Conservation (phyloP, 768 basidiomycete species). For the Gautieria morchelliformis region DNA sequence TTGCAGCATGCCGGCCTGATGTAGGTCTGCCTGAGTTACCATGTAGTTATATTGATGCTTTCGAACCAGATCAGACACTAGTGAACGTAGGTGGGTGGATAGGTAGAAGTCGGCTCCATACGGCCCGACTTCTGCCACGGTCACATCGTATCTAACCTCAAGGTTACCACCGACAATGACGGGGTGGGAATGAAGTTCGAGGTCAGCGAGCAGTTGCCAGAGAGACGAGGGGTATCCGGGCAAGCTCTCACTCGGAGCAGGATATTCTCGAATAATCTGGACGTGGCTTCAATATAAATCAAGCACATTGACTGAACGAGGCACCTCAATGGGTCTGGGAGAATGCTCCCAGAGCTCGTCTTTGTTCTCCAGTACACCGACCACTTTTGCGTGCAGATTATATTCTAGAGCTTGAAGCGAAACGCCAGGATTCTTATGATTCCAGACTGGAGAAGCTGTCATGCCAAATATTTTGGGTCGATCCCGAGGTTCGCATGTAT, state of each 20-base stretch:
- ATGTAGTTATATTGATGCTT: slow-evolving; percentile 23
- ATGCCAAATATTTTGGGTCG: slow-evolving; percentile 89
- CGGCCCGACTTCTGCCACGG: slow-evolving; percentile 56
- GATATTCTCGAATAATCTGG: slow-evolving; percentile 51
- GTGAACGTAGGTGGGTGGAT: slow-evolving; percentile 2
- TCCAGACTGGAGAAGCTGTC: slow-evolving; percentile 88
- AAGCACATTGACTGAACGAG: slow-evolving; percentile 12
- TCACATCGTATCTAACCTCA: slow-evolving; percentile 51
- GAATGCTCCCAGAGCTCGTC: slow-evolving; percentile 55
- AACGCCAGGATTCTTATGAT: slow-evolving; percentile 53
- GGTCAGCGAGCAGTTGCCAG: slow-evolving; percentile 41
- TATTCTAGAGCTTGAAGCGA: slow-evolving; percentile 57
- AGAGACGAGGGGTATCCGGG: slow-evolving; percentile 44
- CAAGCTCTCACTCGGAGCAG: slow-evolving; percentile 40
- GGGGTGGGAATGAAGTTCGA: slow-evolving; percentile 23
- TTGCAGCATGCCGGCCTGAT: neutral
- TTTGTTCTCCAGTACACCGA: slow-evolving; percentile 61
- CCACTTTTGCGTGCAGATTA: slow-evolving; percentile 64
- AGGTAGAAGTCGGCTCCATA: slow-evolving; percentile 63
- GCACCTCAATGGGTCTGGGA: slow-evolving; percentile 58
- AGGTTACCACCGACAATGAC: slow-evolving; percentile 51
- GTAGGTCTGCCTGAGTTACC: neutral
- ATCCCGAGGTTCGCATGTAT: slow-evolving; percentile 27
- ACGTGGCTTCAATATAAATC: neutral
- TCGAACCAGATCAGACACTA: slow-evolving; percentile 52